Evolutionary conservation across 306 rosid species (phyloP), one percentile per base, ranked within the genome.

Genomic region (Quillaja saponaria): DNA sequence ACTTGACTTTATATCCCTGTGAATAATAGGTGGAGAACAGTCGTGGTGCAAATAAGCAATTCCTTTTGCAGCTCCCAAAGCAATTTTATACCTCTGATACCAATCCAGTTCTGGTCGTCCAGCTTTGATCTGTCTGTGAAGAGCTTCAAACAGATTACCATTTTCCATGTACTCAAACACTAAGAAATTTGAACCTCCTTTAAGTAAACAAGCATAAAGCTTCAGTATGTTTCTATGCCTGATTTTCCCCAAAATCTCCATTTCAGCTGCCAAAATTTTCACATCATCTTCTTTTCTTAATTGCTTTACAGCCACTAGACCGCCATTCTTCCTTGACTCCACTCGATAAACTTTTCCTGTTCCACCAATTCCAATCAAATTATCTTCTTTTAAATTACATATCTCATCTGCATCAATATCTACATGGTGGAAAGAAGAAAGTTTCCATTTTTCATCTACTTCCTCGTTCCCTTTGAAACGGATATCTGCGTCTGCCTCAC

Each of bases 31-130:
- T 1, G 91, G 99, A 42, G 87, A 76, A 53, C 91, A 89, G 64
- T 89, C 99, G 74, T 94, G 99, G 68, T 94, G 99, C 64, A 94
- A 80, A 79, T 94, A 94, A 42, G 91, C 73, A 77, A 94, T 83
- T 39, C 95, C 99, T 77, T 81, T 85, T 5, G 97, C 97, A 47
- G 91, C 85, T 49, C 99, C 99, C 61, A 94, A 48, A 18, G 91
- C 89, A 81, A 89, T 89, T 74, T 68, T 84, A 63, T 83, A 76
- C 86, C 99, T 83, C 68, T 67, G 85, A 55, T 57, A 66, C 99
- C 99, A 94, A 78, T 83, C 85, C 82, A 85, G 65, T 60, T 78
- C 73, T 5, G 87, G 69, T 58, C 48, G 55, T 38, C 82, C 86
- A 48, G 76, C 76, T 71, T 87, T 86, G 55, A 56, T 64, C 66